Evolutionary conservation across 371 early-diverging fungal genomes (phyloP), one percentile per base, ranked within the genome.

Genomic region (Mycotypha africana): DNA sequence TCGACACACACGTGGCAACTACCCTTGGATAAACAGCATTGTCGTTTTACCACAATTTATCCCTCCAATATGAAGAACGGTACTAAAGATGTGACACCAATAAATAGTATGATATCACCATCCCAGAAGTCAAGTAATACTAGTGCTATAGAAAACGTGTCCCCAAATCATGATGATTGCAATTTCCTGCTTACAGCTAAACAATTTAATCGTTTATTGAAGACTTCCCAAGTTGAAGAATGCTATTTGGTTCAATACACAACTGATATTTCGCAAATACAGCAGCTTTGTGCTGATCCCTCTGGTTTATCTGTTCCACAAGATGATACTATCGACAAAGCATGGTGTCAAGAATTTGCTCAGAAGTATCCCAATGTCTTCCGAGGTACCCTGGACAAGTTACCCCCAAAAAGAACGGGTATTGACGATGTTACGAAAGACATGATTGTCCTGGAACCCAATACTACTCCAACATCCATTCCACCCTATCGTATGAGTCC

Each of bases 401-500:
- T 45, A 17, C 46, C 46, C 16, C 38, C 26, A 8, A 20, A 23
- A 11, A 25, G 41, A 12, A n/a, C n/a, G n/a, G n/a, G n/a, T n/a
- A n/a, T n/a, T n/a, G n/a, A n/a, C n/a, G n/a, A n/a, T n/a, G n/a
- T n/a, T n/a, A n/a, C n/a, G n/a, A 16, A 28, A 16, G 20, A 22
- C 22, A 3, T 16, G 3, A 17, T 14, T 11, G 49, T 40, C 9
- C 56, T 57, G 31, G 51, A 53, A 3, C 35, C 43, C 2, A 16
- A 41, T 41, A 28, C 41, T 9, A 4, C 21, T 20, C 38, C 38
- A 9, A 38, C 56, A 0, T 47, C 45, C 1, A 22, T 50, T 20
- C 59, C 60, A 7, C 15, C 53, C 0, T 62, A 57, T 42, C 49
- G 52, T 20, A 51, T 65, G 47, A 51, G 49, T n/a, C 58, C 53